Percentiles rank a stretch among this genome's conserved stretches.
These are phyloP conservation scores for Metschnikowia lochheadii DNA, from an alignment of 805 yeast species.

Conservation along the genomic window DNA sequence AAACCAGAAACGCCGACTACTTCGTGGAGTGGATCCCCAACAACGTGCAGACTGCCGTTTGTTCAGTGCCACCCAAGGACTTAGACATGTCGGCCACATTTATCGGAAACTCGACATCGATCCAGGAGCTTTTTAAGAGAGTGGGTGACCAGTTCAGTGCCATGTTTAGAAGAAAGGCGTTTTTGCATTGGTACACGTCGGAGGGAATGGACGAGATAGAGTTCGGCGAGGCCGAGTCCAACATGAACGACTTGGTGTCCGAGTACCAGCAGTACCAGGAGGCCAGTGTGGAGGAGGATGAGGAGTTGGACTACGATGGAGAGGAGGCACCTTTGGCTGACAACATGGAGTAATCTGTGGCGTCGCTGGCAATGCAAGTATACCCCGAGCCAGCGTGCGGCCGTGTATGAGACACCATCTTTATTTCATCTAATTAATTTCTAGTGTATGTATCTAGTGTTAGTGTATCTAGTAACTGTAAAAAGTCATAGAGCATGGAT, in stretches of 20 bases:
- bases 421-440: conserved; percentile 9
- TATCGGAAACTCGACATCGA: conserved; percentile 89
- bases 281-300: conserved; percentile 72
- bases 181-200: conserved; percentile 92
- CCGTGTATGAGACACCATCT: conserved; percentile 2
- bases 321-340: conserved; percentile 61
- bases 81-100: conserved; percentile 89
- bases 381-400: neutral
- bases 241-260: conserved; percentile 81
- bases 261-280: conserved; percentile 93
- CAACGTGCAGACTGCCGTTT: conserved; percentile 90
- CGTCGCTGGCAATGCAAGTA: neutral
- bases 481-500: too few relatives aligned
- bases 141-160: conserved; percentile 86
- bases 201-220: conserved; percentile 97
- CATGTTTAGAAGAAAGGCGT: conserved; percentile 91
- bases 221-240: conserved; percentile 89
- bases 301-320: conserved; percentile 61
- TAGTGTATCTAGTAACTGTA: neutral
- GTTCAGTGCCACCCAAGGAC: conserved; percentile 84
- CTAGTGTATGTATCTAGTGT: conserved; percentile 1
- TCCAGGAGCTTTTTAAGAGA: conserved; percentile 86
- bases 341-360: conserved; percentile 33
- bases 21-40: conserved; percentile 97
- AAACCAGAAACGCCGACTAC: conserved; percentile 73